Base-by-base conservation (phyloP, 2,329 filamentous ascomycete species). In the Penicillium sp. region DNA sequence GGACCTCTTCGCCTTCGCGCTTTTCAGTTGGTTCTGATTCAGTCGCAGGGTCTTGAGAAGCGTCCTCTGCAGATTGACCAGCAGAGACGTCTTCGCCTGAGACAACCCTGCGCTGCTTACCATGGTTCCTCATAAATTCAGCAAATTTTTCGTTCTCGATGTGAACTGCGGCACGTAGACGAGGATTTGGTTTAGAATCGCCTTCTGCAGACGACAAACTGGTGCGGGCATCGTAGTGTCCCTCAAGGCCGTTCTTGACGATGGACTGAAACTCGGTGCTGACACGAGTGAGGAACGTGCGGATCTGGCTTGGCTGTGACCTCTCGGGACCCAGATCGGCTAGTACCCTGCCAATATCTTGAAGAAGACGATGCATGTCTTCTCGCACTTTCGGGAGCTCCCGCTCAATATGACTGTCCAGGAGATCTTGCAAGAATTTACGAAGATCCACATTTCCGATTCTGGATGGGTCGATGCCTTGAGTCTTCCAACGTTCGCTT, bases 161-260 rank as follows among this genome's bases (percentile, higher is more conserved):
- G 22, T 59, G 56, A 39, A 59, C 16, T 14, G 33, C 36, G 22
- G 51, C 56, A 13, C 56, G 56, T 13, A 59, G 51, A 27, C 44
- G 51, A 16, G 7, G 2, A n/a, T 41, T 24, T 27, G 35, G 7
- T 11, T 11, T 39, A 2, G 16, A 10, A 51, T 22, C 4, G 5
- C 3, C 11, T 6, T 49, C 14, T 35, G 44, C 4, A 39, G 6
- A 51, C 13, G 3, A 27, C 6, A 11, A 16, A 3, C 33, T 16
- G 22, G 16, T 35, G 19, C 19, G 36, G n/a, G 13, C 10, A 24
- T 51, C 33, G 4, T 49, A 39, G 14, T 39, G 19, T 16, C 49
- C 49, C 33, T 51, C 33, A 1, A 36, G 33, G 10, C 33, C 49
- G 39, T 51, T 39, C 13, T 51, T 36, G 6, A 51, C 19, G 14